Evolutionary conservation across 176 grass and related monocot genomes (phyloP).

Genomic region (Melocanna baccifera): DNA sequence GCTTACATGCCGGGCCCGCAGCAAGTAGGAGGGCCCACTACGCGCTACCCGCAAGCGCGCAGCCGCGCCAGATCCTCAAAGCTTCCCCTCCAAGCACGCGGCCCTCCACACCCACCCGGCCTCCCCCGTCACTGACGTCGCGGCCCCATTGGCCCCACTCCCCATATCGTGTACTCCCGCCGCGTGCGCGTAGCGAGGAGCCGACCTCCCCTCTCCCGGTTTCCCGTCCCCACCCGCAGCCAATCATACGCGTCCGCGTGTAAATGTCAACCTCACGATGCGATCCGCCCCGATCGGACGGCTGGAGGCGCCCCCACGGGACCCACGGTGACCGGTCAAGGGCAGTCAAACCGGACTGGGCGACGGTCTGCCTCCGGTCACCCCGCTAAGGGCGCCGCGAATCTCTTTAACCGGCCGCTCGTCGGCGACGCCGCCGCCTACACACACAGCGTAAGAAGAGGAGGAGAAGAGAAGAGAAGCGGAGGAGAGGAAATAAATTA

Average conservation of each 20-base stretch:
- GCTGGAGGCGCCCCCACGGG: background rate
- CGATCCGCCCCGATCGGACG: conserved; percentile 10
- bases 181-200: conserved; percentile 28
- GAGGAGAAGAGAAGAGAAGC: background rate
- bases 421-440: conserved; percentile 6
- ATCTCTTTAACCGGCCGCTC: conserved; percentile 39
- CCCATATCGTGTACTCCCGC: background rate
- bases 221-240: background rate
- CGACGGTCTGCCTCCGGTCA: conserved; percentile 36
- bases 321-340: background rate
- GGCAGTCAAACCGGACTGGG: background rate
- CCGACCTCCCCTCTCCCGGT: background rate
- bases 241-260: background rate
- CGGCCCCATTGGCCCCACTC: background rate
- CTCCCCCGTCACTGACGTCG: accelerated
- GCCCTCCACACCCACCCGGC: background rate
- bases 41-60: background rate
- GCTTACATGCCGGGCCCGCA: background rate
- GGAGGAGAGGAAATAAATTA: background rate
- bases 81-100: background rate
- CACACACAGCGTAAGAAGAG: background rate
- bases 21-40: background rate
- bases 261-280: background rate
- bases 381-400: background rate
- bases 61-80: background rate